Evolutionary conservation across 768 basidiomycete genomes (phyloP).

Genomic region (Tulasnella sp.): DNA sequence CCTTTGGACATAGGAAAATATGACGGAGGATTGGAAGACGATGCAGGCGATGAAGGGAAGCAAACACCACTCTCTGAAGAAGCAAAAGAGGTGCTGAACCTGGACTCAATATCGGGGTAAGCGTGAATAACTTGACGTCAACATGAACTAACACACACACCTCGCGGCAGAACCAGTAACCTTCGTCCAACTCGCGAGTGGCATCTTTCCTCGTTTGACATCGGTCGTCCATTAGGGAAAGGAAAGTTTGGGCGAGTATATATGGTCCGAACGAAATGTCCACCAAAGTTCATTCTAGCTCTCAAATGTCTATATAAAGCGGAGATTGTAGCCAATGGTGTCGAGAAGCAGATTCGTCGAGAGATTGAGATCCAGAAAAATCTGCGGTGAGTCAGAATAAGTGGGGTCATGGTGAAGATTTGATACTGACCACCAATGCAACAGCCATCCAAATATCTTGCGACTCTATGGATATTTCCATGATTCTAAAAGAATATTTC

Average conservation of each 20-base stretch:
- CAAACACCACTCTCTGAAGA: slow-evolving; percentile 48
- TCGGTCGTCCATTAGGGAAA: slow-evolving; percentile 93
- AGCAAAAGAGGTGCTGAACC: slow-evolving; percentile 64
- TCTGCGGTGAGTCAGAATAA: slow-evolving; percentile 34
- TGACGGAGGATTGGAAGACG: slow-evolving; percentile 92
- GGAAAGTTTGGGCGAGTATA: slow-evolving; percentile 99
- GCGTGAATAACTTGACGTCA: slow-evolving; percentile 20
- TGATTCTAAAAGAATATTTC: slow-evolving; percentile 92
- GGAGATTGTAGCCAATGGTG: slow-evolving; percentile 79
- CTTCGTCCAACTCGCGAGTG: slow-evolving; percentile 69
- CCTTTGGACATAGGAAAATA: slow-evolving; percentile 83
- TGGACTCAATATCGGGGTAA: slow-evolving; percentile 61
- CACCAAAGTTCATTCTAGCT: slow-evolving; percentile 86
- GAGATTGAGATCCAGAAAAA: slow-evolving; percentile 99
- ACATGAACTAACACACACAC: slow-evolving; percentile 2
- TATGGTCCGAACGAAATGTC: slow-evolving; percentile 85
- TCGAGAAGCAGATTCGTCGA: slow-evolving; percentile 92
- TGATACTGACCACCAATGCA: background rate
- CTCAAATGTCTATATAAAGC: slow-evolving; percentile 96
- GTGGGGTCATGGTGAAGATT: background rate
- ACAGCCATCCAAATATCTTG: slow-evolving; percentile 81
- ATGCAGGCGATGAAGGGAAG: slow-evolving; percentile 60
- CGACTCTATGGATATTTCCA: slow-evolving; percentile 96
- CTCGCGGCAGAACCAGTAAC: slow-evolving; percentile 28
- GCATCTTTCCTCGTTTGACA: slow-evolving; percentile 77